Conservation (phyloP, 2,329 filamentous ascomycete species). For the Colletotrichum kahawae region DNA sequence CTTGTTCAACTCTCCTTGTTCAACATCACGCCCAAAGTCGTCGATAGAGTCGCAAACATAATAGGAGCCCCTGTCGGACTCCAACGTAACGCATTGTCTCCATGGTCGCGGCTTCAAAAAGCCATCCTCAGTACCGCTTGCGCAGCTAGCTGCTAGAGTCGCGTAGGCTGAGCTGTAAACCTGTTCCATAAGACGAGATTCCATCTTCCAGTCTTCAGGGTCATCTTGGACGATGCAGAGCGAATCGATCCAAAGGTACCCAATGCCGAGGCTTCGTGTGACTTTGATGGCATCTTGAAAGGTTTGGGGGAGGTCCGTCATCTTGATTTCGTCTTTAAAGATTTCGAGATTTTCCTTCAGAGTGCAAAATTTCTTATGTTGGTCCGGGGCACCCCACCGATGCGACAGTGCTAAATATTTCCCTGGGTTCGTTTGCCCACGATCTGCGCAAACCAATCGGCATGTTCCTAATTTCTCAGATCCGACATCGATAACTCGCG, state of each 20-base stretch:
- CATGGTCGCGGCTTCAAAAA: neutral
- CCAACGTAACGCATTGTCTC: neutral
- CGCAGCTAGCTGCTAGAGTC: neutral
- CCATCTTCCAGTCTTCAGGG: slow-evolving; percentile 17
- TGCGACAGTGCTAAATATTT: neutral
- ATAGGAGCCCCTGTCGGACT: neutral
- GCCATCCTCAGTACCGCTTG: neutral
- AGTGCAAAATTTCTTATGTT: neutral
- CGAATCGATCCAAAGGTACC: slow-evolving; percentile 25
- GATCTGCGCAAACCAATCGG: neutral
- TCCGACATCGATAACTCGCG: neutral
- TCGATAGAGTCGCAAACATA: slow-evolving; percentile 33
- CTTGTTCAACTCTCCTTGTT: slow-evolving; percentile 31
- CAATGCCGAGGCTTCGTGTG: slow-evolving; percentile 4
- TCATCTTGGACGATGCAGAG: slow-evolving; percentile 26
- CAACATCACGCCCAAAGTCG: slow-evolving; percentile 37
- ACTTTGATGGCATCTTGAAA: slow-evolving; percentile 15
- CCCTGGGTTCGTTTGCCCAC: neutral
- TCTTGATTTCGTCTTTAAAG: neutral
- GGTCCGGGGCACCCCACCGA: neutral
- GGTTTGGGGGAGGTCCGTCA: neutral
- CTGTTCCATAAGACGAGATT: slow-evolving; percentile 13
- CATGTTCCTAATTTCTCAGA: rapidly evolving
- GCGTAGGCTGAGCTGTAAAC: neutral
- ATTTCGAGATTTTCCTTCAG: neutral